Conservation (phyloP, 495 filamentous ascomycete genomes). For the Penicillium steckii region DNA sequence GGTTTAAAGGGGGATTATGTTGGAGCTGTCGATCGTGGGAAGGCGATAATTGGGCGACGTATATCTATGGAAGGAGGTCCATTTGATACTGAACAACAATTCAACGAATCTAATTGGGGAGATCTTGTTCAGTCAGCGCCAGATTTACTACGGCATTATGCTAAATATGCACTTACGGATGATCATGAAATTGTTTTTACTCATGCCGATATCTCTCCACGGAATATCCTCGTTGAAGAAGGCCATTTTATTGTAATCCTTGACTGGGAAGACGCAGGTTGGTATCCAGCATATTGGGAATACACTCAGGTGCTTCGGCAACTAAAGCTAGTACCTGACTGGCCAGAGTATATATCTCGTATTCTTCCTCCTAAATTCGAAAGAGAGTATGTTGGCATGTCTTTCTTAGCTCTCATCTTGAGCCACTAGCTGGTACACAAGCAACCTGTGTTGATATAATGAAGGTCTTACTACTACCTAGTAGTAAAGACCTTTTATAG, state of each 20-base stretch:
- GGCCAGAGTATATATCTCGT: conserved; percentile 11
- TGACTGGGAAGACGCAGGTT: conserved; percentile 51
- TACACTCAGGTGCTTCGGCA: conserved; percentile 32
- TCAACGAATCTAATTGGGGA: conserved; percentile 27
- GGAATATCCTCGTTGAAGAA: conserved; percentile 33
- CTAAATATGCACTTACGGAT: conserved; percentile 18
- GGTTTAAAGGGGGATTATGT: conserved; percentile 25
- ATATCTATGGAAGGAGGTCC: conserved; percentile 21
- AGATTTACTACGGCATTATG: conserved; percentile 18
- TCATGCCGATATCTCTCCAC: conserved; percentile 29
- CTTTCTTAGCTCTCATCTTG: conserved; percentile 2
- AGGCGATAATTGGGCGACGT: conserved; percentile 11
- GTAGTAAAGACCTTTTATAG: too few species aligned
- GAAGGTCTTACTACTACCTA: too few species aligned
- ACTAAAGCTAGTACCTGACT: conserved; percentile 1
- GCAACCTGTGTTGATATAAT: too few species aligned
- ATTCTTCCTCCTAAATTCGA: conserved; percentile 17
- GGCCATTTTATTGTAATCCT: conserved; percentile 38
- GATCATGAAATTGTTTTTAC: conserved; percentile 27
- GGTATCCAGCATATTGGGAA: conserved; percentile 52
- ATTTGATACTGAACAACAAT: conserved; percentile 21
- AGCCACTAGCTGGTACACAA: too few species aligned
- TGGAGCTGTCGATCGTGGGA: conserved; percentile 14
- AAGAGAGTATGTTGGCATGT: conserved; percentile 10
- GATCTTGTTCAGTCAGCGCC: conserved; percentile 12